Conservation (phyloP, 371 early-diverging fungal genomes). For the Blastocladiella emersonii region DNA sequence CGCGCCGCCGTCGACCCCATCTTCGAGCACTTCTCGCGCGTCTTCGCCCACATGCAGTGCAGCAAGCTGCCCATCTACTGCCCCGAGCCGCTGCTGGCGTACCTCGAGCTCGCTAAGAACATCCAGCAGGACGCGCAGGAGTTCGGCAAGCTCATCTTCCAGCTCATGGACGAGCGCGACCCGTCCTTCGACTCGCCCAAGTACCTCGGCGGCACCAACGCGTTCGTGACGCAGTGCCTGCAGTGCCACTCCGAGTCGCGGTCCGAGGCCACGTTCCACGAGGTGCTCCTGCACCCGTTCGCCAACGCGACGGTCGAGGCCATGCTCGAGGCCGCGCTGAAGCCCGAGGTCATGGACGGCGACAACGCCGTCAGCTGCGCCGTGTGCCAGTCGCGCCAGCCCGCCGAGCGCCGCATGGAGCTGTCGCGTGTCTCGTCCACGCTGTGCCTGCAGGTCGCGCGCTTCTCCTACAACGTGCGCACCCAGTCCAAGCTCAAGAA, state of each 20-base stretch:
- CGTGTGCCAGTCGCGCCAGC: background rate
- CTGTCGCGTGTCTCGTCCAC: background rate
- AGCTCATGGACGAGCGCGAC: background rate
- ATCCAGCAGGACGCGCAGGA: background rate
- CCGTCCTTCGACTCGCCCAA: background rate
- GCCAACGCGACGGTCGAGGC: background rate
- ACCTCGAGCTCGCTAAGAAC: background rate
- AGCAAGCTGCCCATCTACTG: background rate
- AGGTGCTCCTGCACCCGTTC: background rate
- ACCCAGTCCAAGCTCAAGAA: background rate
- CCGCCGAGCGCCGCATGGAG: background rate
- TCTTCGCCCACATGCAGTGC: background rate
- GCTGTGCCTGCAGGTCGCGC: background rate
- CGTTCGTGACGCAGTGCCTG: background rate
- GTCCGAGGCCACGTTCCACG: background rate
- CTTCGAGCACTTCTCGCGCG: background rate
- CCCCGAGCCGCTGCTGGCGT: background rate
- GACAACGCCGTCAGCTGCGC: background rate
- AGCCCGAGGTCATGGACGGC: background rate
- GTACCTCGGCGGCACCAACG: background rate
- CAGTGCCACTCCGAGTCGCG: background rate
- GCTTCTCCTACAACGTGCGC: background rate
- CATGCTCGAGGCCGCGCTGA: background rate
- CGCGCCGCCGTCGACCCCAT: background rate
- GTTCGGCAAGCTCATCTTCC: background rate